Evolutionary conservation across 768 basidiomycete genomes (phyloP), one percentile per base, ranked within the genome.

Genomic region (Hygrophoropsis aurantiaca): DNA sequence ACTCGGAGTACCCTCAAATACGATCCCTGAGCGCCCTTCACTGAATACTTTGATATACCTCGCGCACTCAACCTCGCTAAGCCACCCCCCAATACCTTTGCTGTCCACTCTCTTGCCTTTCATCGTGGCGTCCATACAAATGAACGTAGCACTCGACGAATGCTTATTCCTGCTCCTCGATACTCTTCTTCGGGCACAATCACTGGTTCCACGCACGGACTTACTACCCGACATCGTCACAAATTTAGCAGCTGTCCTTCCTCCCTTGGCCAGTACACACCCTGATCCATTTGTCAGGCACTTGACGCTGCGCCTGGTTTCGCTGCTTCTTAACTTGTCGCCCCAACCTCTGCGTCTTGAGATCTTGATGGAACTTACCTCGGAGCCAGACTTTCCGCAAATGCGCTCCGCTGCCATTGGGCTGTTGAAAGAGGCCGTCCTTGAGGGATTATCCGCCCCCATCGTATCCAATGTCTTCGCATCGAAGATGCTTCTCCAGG

Each of bases 391-490:
- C 13, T 77, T 78, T 38, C 82, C 82, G 0, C 83, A 85, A 56
- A 85, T 90, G 74, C 75, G 82, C 8, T 78, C 81, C 0, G 84
- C 86, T 1, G 78, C 84, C 0, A 72, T 90, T 0, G 82, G 84
- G 0, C 69, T 90, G 2, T 73, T 88, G 1, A 86, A 84, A 59
- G 85, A 90, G 42, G 78, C 80, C 1, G 66, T 83, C 1, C 60
- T 90, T 10, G 77, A 84, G 40, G 78, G 73, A 0, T 62, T 78
- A 2, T 51, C 77, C 8, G 53, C 67, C 10, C 57, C 60, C 5
- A 15, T 52, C 3, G 35, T 42, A 21, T 43, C 33, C 21, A 75
- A 74, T 32, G 52, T 77, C 1, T 85, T 90, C 46, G 74, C 75
- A 0, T 80, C 83, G 2, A 72, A 78, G 0, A 50, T 72, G 19